Base-by-base conservation (phyloP, 1,284 basidiomycete species). In the Exsudoporus floridanus region DNA sequence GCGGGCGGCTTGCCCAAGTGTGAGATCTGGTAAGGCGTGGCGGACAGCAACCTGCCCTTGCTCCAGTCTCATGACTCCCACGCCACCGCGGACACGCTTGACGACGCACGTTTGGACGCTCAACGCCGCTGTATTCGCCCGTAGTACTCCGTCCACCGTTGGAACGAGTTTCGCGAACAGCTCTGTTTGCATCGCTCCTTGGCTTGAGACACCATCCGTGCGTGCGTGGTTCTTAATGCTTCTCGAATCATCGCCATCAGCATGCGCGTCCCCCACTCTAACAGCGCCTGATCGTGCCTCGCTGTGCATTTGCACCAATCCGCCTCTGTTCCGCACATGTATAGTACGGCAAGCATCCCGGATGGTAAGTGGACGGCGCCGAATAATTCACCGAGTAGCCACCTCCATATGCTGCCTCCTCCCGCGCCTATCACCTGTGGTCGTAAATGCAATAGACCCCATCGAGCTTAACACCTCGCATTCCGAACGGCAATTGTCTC, bases 31-130 rank as follows among this genome's bases (percentile, higher is more conserved):
- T 41, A 43, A 45, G 53, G 55, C 33, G 50, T 45, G 59, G 61
- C 50, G 53, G 48, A 58, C 57, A 47, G 33, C 35, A 31, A 27
- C 37, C 16, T 27, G 34, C 18, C 6, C 14, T 19, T 27, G 37
- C 18, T 19, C 13, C 25, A 3, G 25, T 0, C 16, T 25, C 28
- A n/a, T 27, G 21, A 8, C 43, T 63, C 62, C 65, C 62, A 63
- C 62, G 62, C 62, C 62, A 63, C 61, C 4, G 23, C 23, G 34
- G 41, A 6, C 55, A 55, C 30, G 16, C 10, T 35, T 28, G 12
- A 40, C 37, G 14, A 50, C 46, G 31, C 55, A 57, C 46, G 37
- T 47, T n/a, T 37, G 34, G 35, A 45, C n/a, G 9, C 21, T 36
- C 18, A 21, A 30, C 31, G 35, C 44, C 34, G 21, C 42, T 31